A percentile compares a stretch with the other conserved stretches of the same genome.
Evolutionary conservation across 371 early-diverging fungal genomes (phyloP).

Genomic region (Mucor saturninus): DNA sequence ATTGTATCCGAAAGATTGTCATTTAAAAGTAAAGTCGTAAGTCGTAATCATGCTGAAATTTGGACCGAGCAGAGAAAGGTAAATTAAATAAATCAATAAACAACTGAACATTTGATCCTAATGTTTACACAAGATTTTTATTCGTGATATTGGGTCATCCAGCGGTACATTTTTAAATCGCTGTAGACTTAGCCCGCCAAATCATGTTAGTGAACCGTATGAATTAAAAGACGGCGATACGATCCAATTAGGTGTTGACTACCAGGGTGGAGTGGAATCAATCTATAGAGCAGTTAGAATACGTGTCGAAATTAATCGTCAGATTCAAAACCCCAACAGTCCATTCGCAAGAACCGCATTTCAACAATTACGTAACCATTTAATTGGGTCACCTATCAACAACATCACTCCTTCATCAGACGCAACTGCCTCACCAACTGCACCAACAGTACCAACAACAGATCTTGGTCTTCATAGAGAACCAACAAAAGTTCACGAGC

Average conservation of each 20-base stretch:
- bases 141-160: slow-evolving; percentile 89
- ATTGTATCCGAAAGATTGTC: slow-evolving; percentile 68
- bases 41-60: slow-evolving; percentile 91
- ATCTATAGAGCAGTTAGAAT: slow-evolving; percentile 77
- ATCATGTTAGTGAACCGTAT: slow-evolving; percentile 78
- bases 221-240: slow-evolving; percentile 88
- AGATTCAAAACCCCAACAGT: slow-evolving; percentile 25
- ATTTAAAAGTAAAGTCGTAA: slow-evolving; percentile 94
- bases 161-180: slow-evolving; percentile 96
- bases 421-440: neutral
- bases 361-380: slow-evolving; percentile 25
- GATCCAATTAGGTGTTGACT: slow-evolving; percentile 93
- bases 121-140: slow-evolving; percentile 62
- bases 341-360: slow-evolving; percentile 28
- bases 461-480: slow-evolving; percentile 24
- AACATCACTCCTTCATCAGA: neutral
- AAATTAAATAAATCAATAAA: slow-evolving; percentile 6
- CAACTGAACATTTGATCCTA: too few species aligned
- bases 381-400: slow-evolving; percentile 10
- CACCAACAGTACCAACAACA: neutral
- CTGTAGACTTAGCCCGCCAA: slow-evolving; percentile 85
- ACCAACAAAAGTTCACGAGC: slow-evolving; percentile 23
- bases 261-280: slow-evolving; percentile 79
- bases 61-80: slow-evolving; percentile 83
- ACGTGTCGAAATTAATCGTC: slow-evolving; percentile 73